These are phyloP conservation scores for Malus hybrid DNA, from an alignment of 331 rosid species.

Conservation along the genomic window DNA sequence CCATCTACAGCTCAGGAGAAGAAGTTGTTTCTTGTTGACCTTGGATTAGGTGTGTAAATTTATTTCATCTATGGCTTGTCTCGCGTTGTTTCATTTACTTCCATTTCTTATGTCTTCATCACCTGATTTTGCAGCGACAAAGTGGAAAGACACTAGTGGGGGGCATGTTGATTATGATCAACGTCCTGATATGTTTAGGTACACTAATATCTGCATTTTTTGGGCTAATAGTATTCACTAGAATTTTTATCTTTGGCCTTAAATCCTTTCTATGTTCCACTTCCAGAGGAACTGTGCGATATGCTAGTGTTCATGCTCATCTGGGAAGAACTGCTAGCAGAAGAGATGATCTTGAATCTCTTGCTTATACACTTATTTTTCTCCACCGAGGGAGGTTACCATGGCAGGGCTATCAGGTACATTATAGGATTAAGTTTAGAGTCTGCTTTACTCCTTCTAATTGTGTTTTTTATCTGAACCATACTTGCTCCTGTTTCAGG, in stretches of 20 bases:
- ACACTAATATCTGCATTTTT: neutral
- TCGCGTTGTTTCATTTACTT: neutral
- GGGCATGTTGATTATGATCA: conserved; percentile 90
- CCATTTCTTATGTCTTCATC: conserved; percentile 4
- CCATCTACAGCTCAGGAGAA: conserved; percentile 83
- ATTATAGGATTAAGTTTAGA: neutral
- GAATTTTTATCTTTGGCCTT: neutral
- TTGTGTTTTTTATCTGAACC: neutral
- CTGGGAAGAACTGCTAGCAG: conserved; percentile 86
- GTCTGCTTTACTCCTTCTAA: neutral
- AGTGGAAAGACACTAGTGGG: conserved; percentile 80
- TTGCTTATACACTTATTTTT: conserved; percentile 81
- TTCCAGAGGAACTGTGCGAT: conserved; percentile 84
- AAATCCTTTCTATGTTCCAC: neutral
- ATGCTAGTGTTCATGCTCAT: conserved; percentile 92
- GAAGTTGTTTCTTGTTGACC: conserved; percentile 87
- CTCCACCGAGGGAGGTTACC: conserved; percentile 80
- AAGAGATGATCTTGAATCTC: conserved; percentile 78
- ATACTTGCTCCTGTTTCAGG: conserved; percentile 25
- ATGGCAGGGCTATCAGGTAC: conserved; percentile 87
- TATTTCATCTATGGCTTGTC: neutral
- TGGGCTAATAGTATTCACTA: neutral
- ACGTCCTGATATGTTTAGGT: conserved; percentile 96
- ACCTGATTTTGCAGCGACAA: conserved; percentile 57
- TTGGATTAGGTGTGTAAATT: conserved; percentile 65